Conservation (phyloP, 1,139 yeast species). For the Geotrichum aggregatum region DNA sequence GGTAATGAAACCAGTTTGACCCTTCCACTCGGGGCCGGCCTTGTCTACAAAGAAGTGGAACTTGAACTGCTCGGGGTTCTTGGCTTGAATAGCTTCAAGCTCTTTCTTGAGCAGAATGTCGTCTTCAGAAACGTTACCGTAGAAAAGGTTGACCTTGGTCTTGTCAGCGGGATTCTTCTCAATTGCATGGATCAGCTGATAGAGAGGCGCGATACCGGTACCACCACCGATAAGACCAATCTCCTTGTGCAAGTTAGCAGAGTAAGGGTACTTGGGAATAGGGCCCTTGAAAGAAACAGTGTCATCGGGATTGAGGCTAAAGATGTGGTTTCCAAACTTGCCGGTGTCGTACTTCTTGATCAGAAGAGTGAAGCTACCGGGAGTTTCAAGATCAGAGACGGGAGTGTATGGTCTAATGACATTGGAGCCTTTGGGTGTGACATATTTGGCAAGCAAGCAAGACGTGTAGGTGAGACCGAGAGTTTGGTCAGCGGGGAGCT, state of each 20-base stretch:
- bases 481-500: slow-evolving; percentile 64
- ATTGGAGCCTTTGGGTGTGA: slow-evolving; percentile 75
- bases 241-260: slow-evolving; percentile 73
- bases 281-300: slow-evolving; percentile 93
- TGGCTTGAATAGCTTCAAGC: slow-evolving; percentile 60
- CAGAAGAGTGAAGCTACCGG: slow-evolving; percentile 75
- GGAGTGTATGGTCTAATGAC: slow-evolving; percentile 98
- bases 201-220: slow-evolving; percentile 92
- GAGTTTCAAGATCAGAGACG: slow-evolving; percentile 59
- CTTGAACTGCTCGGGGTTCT: slow-evolving; percentile 70
- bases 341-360: slow-evolving; percentile 82
- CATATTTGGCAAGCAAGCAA: slow-evolving; percentile 68
- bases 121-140: slow-evolving; percentile 70
- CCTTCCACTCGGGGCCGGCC: slow-evolving; percentile 50
- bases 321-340: slow-evolving; percentile 75
- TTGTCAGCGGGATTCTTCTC: slow-evolving; percentile 69
- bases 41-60: slow-evolving; percentile 78
- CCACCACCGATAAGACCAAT: slow-evolving; percentile 93
- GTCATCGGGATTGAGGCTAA: slow-evolving; percentile 69
- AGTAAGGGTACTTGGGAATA: slow-evolving; percentile 86
- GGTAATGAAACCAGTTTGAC: slow-evolving; percentile 64
- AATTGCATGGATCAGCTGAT: slow-evolving; percentile 57
- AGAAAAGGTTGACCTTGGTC: slow-evolving; percentile 74
- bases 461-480: slow-evolving; percentile 84
- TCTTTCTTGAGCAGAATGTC: slow-evolving; percentile 78